A percentile compares a stretch with the other conserved stretches of the same genome.
Conservation (phyloP, 495 filamentous ascomycete genomes). For the Stereocaulon alpinum region DNA sequence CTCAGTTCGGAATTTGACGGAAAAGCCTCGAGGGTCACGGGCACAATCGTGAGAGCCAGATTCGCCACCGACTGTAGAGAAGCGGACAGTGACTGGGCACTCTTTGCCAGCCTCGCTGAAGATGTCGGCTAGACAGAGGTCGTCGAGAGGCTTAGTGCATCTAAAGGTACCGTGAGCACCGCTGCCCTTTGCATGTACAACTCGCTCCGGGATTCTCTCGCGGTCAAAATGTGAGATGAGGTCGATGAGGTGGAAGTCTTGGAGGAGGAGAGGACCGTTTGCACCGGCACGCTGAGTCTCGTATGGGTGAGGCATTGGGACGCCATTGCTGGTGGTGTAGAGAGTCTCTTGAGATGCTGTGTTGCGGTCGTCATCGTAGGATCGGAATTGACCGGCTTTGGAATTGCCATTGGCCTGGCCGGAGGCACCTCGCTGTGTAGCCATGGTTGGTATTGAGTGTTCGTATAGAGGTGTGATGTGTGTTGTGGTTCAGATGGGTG, state of each 20-base stretch:
- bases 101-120: conserved; percentile 56
- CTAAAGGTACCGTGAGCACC: conserved; percentile 71
- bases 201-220: conserved; percentile 58
- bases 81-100: conserved; percentile 51
- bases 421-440: conserved; percentile 1
- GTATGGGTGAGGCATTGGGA: conserved; percentile 41
- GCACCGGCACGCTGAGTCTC: conserved; percentile 42
- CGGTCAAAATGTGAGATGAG: conserved; percentile 60
- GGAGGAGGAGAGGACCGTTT: conserved; percentile 49
- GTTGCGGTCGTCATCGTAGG: conserved; percentile 38
- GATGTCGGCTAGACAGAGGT: conserved; percentile 48
- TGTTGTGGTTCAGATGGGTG: too few relatives aligned
- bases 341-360: conserved; percentile 35
- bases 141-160: conserved; percentile 54
- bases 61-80: conserved; percentile 64
- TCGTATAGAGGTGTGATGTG: neutral
- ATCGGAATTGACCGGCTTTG: conserved; percentile 8
- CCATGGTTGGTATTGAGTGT: neutral
- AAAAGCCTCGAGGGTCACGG: conserved; percentile 60
- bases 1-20: conserved; percentile 71
- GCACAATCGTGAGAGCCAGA: conserved; percentile 59
- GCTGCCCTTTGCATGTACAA: conserved; percentile 74
- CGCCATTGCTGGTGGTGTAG: conserved; percentile 43
- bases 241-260: conserved; percentile 54
- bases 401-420: conserved; percentile 10